Evolutionary conservation across 768 basidiomycete genomes (phyloP).

Genomic region (Leccinum arenicola): DNA sequence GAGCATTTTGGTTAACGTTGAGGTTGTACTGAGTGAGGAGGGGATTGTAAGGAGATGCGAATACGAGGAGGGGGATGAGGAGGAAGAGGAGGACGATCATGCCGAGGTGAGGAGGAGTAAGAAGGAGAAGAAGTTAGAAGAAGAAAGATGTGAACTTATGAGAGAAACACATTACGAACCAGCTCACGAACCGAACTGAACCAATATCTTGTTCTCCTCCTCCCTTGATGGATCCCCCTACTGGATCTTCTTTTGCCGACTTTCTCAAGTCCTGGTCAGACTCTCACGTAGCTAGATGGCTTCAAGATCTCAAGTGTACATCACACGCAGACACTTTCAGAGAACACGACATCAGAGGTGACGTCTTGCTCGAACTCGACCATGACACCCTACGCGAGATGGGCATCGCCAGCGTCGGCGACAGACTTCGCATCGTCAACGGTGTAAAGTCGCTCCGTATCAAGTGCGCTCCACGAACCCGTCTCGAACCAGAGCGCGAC

Average conservation of each 20-base stretch:
- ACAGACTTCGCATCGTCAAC: conserved; percentile 81
- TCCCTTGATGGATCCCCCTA: conserved; percentile 37
- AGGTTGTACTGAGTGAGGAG: conserved; percentile 73
- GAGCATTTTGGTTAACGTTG: conserved; percentile 73
- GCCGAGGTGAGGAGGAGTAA: not conserved
- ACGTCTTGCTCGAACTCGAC: conserved; percentile 89
- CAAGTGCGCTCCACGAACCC: conserved; percentile 38
- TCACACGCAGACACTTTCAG: conserved; percentile 68
- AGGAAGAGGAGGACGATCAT: not conserved
- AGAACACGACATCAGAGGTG: conserved; percentile 87
- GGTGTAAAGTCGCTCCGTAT: conserved; percentile 79
- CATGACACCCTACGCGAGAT: conserved; percentile 86
- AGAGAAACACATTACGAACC: not conserved
- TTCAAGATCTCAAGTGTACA: conserved; percentile 72
- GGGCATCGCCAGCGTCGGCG: conserved; percentile 86
- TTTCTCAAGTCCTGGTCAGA: conserved; percentile 74
- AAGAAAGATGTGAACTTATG: not conserved
- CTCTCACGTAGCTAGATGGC: conserved; percentile 70
- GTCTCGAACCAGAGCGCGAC: not conserved
- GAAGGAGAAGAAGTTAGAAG: not conserved
- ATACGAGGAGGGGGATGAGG: conserved; percentile 34
- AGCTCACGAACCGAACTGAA: not conserved
- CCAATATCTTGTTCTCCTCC: not conserved
- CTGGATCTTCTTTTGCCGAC: conserved; percentile 58
- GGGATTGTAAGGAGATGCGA: conserved; percentile 65